A percentile compares a stretch with the other conserved stretches of the same genome.
Conservation (phyloP, 192 early-diverging fungal species). For the Coemansia sp. region DNA sequence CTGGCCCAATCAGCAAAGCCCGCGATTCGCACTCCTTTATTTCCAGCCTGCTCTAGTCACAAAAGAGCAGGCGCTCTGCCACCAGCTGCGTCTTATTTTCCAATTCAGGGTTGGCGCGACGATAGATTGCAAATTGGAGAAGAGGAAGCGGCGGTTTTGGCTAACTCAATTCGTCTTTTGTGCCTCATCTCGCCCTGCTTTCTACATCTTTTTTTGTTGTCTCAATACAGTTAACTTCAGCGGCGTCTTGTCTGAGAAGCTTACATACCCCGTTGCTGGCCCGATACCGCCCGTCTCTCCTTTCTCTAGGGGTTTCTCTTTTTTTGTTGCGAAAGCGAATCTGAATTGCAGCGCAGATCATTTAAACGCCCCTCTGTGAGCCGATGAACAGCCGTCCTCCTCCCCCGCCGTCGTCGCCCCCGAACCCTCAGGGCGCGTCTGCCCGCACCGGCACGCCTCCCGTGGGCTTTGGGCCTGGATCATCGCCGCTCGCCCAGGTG, state of each 20-base stretch:
- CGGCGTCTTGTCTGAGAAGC: too few species aligned
- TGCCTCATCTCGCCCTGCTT: background rate
- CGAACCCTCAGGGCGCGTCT: constrained; percentile 15
- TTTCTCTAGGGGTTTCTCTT: background rate
- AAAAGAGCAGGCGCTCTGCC: background rate
- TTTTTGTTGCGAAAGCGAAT: background rate
- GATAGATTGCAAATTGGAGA: background rate
- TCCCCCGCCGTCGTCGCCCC: constrained; percentile 28
- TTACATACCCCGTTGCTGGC: background rate
- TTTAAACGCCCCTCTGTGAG: background rate
- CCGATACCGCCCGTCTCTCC: too few species aligned
- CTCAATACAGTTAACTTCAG: background rate
- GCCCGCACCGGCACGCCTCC: constrained; percentile 35
- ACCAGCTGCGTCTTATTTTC: background rate
- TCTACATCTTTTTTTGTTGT: background rate
- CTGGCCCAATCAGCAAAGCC: constrained; percentile 30
- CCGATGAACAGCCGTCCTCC: constrained; percentile 33
- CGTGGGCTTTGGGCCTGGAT: constrained; percentile 49
- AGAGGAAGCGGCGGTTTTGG: background rate
- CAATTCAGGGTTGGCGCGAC: background rate
- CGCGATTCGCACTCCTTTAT: background rate
- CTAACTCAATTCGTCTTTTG: background rate
- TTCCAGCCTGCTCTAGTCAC: background rate
- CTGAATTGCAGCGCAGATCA: background rate
- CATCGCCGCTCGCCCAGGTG: constrained; percentile 46